A percentile compares a stretch with the other conserved stretches of the same genome.
Evolutionary conservation across 495 filamentous ascomycete species (phyloP).

Genomic region (Pseudoneurospora amorphoporcata): DNA sequence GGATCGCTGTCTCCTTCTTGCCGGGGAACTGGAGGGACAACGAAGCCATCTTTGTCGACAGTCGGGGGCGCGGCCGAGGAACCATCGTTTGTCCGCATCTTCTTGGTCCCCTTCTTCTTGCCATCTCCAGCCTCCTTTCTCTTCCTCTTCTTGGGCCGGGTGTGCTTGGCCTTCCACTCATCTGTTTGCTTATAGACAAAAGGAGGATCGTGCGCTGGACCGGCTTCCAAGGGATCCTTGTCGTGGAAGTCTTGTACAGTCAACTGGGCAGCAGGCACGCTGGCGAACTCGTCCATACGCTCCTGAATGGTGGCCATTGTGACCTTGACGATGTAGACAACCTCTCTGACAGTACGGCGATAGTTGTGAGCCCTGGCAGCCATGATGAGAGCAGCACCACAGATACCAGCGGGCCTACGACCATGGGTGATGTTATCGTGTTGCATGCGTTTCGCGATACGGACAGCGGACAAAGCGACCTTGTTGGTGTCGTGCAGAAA

Average conservation of each 20-base stretch:
- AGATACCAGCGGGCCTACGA: slow-evolving; percentile 85
- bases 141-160: slow-evolving; percentile 31
- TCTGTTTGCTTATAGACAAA: slow-evolving; percentile 57
- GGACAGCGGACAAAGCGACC: slow-evolving; percentile 76
- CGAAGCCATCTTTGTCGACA: slow-evolving; percentile 23
- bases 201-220: slow-evolving; percentile 59
- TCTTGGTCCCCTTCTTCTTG: slow-evolving; percentile 15
- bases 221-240: slow-evolving; percentile 38
- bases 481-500: slow-evolving; percentile 67
- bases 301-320: slow-evolving; percentile 82
- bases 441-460: slow-evolving; percentile 83
- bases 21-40: slow-evolving; percentile 14
- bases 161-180: slow-evolving; percentile 39
- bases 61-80: slow-evolving; percentile 5
- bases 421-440: slow-evolving; percentile 93
- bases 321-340: slow-evolving; percentile 93
- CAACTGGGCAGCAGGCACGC: slow-evolving; percentile 64
- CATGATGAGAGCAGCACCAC: slow-evolving; percentile 86
- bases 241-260: slow-evolving; percentile 82
- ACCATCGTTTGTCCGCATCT: slow-evolving; percentile 13
- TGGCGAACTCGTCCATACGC: slow-evolving; percentile 80
- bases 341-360: slow-evolving; percentile 77
- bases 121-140: slow-evolving; percentile 18
- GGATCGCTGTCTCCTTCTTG: slow-evolving; percentile 1
- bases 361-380: slow-evolving; percentile 97